Evolutionary conservation across 208 protist genomes (phyloP).

Genomic region (Jaenimonas drosophilae): DNA sequence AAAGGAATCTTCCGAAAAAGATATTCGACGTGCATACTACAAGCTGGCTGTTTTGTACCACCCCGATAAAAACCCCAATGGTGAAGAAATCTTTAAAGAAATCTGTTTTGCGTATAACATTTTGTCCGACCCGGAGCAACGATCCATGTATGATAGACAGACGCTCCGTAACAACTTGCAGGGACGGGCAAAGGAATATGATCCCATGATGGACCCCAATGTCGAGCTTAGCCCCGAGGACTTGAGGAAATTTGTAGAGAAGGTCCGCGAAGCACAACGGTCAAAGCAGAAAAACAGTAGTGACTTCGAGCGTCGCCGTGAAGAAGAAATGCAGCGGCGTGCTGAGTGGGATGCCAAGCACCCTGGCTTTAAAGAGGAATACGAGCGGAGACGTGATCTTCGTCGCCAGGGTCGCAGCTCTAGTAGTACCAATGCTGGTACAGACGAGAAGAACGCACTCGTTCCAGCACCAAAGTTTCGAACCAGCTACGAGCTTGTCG

Average conservation of each 20-base stretch:
- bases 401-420: slow-evolving; percentile 9
- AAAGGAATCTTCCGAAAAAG: slow-evolving; percentile 35
- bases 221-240: slow-evolving; percentile 70
- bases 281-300: slow-evolving; percentile 19
- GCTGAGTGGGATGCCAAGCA: slow-evolving; percentile 74
- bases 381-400: slow-evolving; percentile 35
- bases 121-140: slow-evolving; percentile 67
- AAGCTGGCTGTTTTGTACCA: slow-evolving; percentile 82
- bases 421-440: slow-evolving; percentile 1
- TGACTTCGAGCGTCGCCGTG: slow-evolving; percentile 61
- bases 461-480: slow-evolving; percentile 10
- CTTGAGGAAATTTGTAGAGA: slow-evolving; percentile 73
- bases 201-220: slow-evolving; percentile 75
- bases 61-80: slow-evolving; percentile 84
- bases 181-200: slow-evolving; percentile 42
- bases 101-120: slow-evolving; percentile 79
- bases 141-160: slow-evolving; percentile 62
- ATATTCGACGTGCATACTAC: slow-evolving; percentile 83
- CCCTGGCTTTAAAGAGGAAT: slow-evolving; percentile 55
- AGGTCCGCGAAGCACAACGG: slow-evolving; percentile 33
- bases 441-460: not conserved
- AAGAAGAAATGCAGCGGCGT: slow-evolving; percentile 74
- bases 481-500: slow-evolving; percentile 41
- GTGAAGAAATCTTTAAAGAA: slow-evolving; percentile 76
- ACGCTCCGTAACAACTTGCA: slow-evolving; percentile 56